These are phyloP conservation scores for Eucalyptus sp. DNA, from an alignment of 345 rosid genomes.

Conservation along the genomic window DNA sequence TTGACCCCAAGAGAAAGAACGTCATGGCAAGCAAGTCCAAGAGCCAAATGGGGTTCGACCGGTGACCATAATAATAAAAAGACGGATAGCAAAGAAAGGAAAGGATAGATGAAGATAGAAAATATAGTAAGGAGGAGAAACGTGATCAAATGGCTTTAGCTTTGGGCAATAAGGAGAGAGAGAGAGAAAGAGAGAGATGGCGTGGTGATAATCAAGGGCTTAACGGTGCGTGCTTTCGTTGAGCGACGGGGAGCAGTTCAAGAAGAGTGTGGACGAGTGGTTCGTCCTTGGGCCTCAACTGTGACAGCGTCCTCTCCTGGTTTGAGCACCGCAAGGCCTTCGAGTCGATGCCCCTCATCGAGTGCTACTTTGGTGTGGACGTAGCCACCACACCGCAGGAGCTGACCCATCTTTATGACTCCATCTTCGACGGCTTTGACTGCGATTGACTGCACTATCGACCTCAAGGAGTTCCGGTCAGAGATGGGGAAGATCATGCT, in stretches of 20 bases:
- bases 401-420: constrained; percentile 1
- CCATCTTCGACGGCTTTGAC: constrained; percentile 5
- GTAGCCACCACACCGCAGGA: background rate
- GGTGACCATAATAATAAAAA: background rate
- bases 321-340: constrained; percentile 3
- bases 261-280: constrained; percentile 2
- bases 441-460: background rate
- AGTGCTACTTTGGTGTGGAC: constrained; percentile 7
- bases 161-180: background rate
- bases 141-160: background rate
- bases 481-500: constrained; percentile 11
- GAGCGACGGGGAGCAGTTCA: background rate
- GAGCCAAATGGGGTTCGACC: background rate
- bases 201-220: constrained; percentile 3
- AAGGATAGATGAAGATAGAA: background rate
- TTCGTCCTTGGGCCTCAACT: background rate
- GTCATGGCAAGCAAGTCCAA: background rate
- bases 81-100: background rate
- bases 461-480: background rate
- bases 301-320: constrained; percentile 5
- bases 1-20: background rate
- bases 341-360: constrained; percentile 8
- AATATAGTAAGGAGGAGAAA: background rate
- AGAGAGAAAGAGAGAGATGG: background rate
- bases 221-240: constrained; percentile 1